phyloP scores from a whole-genome alignment of 1,284 basidiomycete genomes.

The Heterobasidion annosum region DNA sequence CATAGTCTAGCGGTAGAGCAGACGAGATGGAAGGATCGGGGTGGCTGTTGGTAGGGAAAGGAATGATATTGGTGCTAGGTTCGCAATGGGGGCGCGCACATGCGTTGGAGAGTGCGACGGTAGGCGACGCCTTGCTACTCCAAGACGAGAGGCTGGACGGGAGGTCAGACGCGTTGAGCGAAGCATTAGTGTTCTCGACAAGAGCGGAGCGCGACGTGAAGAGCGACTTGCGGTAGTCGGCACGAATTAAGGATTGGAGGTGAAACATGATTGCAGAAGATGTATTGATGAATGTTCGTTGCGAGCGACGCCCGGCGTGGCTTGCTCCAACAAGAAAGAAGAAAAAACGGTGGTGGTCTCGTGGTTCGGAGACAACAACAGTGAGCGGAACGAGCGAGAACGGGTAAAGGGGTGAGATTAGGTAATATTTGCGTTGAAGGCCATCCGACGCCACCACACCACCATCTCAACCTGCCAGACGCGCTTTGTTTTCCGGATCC shows the following conservation, averaged over 20 bases:
- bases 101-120: constrained; percentile 2
- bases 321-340: background rate
- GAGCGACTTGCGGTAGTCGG: constrained; percentile 1
- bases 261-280: background rate
- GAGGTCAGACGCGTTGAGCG: background rate
- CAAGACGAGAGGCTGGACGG: background rate
- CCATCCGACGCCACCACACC: no score
- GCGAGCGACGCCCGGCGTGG: background rate
- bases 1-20: background rate
- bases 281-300: background rate
- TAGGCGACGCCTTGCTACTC: background rate
- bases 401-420: no score
- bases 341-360: background rate
- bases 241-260: constrained; percentile 1
- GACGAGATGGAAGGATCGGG: background rate
- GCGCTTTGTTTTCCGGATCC: no score
- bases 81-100: background rate
- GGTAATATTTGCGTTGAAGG: no score
- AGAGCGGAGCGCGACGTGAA: background rate
- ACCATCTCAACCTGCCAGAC: no score
- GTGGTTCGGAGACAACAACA: no score
- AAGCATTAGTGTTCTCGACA: background rate
- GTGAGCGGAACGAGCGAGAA: no score
- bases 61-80: background rate
- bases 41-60: background rate